phyloP scores from a whole-genome alignment of 2,329 filamentous ascomycete species.

The Aureobasidium lini region DNA sequence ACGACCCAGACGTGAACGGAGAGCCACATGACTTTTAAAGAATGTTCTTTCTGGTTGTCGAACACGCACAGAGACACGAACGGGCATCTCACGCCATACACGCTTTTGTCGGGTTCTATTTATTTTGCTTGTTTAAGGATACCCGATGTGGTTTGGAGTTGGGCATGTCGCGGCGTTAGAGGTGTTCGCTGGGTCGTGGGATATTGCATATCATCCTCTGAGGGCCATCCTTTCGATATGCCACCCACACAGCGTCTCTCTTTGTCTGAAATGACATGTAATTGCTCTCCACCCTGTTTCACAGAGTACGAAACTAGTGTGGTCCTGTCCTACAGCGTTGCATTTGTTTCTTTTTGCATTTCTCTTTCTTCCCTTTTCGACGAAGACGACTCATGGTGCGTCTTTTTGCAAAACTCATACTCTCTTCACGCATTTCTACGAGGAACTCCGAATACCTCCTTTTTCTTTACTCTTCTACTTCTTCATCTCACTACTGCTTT shows the following conservation, averaged over 20 bases:
- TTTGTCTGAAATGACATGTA: not conserved
- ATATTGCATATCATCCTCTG: not conserved
- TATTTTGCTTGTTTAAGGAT: not conserved
- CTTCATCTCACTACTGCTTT: not conserved
- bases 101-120: not conserved
- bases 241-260: not conserved
- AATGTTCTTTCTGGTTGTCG: not conserved
- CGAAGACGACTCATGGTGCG: not conserved
- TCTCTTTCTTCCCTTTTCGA: not conserved
- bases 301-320: not conserved
- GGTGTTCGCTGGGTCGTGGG: not conserved
- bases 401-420: not conserved
- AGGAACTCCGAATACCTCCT: not conserved
- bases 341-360: not conserved
- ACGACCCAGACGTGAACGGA: not conserved
- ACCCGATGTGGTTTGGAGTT: not conserved
- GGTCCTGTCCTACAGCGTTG: not conserved
- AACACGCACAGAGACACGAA: not conserved
- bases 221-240: not conserved
- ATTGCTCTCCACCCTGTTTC: no score
- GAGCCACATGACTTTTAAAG: not conserved
- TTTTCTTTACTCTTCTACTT: not conserved
- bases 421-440: not conserved
- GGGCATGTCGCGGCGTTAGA: conserved; percentile 1
- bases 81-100: not conserved